Base-by-base conservation (phyloP, 2,329 filamentous ascomycete genomes). In the Colletotrichum musicola region DNA sequence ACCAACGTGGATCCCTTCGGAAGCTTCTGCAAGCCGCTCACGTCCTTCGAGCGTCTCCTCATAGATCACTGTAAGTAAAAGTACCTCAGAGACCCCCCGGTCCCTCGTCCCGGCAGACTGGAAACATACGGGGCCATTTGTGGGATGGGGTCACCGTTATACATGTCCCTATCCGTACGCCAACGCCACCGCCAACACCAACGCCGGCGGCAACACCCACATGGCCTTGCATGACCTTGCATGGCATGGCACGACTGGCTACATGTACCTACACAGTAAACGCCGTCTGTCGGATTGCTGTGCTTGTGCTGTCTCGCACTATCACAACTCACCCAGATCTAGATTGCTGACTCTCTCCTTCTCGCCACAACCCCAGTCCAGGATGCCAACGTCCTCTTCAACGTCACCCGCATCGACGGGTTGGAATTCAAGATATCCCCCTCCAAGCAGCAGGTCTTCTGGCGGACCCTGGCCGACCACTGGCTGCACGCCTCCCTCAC, bases 401-500 rank as follows among this genome's bases (percentile, higher is more conserved):
- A 53, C 18, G 62, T 71, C 46, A 57, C 42, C 5, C 68, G 64
- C n/a, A 38, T 70, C 2, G 68, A 68, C 2, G 40, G 53, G 7
- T 27, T 60, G 62, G 16, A 42, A 10, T 3, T 68, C 2, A 51
- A 60, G 10, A 50, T 65, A 27, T 18, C 30, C 35, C 22, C 16
- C 25, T 6, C 27, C 30, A 25, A 71, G 1, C 54, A 61, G 30
- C 30, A 18, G 4, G 18, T 35, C 4, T 73, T 72, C 40, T 71
- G 70, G 22, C 22, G 12, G 4, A 53, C 49, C 18, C 68, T 73
- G 49, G 44, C 53, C 10, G 62, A 59, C 50, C 56, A 70, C 20
- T 74, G 73, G 72, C 42, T 74, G 16, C 72, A 63, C 10, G 46
- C 66, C 13, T 67, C 73, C 18, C 55, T 62, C 18, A 46, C 58